A percentile compares a stretch with the other conserved stretches of the same genome.
phyloP scores from a whole-genome alignment of 2,329 filamentous ascomycete genomes.

The Colletotrichum chrysophilum region DNA sequence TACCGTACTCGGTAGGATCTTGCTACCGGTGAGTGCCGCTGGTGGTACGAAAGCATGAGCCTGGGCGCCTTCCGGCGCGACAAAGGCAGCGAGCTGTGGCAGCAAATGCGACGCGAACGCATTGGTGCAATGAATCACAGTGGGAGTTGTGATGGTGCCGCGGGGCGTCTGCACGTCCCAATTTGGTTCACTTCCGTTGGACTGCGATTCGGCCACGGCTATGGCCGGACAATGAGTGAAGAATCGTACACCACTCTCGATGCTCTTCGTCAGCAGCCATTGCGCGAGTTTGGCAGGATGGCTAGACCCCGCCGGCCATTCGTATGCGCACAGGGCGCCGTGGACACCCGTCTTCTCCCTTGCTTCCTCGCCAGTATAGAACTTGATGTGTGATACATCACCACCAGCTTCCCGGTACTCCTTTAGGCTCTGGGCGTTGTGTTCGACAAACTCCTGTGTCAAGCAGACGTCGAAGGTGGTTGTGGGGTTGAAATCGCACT shows the following conservation, averaged over 20 bases:
- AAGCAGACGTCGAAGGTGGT: slow-evolving; percentile 55
- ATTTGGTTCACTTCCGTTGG: background rate
- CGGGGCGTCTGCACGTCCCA: background rate
- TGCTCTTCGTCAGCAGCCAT: slow-evolving; percentile 44
- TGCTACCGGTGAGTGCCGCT: slow-evolving; percentile 35
- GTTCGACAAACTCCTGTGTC: slow-evolving; percentile 47
- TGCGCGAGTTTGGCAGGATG: slow-evolving; percentile 55
- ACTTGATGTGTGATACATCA: background rate
- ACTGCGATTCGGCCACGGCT: background rate
- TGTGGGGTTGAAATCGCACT: slow-evolving; percentile 50
- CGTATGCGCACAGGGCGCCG: slow-evolving; percentile 48
- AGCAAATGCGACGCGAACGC: background rate
- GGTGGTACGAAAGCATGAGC: slow-evolving; percentile 34
- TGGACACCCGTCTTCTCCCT: slow-evolving; percentile 41
- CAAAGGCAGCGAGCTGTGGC: background rate
- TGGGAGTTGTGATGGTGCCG: background rate
- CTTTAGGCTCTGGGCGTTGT: slow-evolving; percentile 12
- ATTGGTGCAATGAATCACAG: background rate
- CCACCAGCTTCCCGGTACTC: background rate
- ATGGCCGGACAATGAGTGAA: slow-evolving; percentile 26
- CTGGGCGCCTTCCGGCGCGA: background rate
- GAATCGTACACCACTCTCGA: slow-evolving; percentile 41
- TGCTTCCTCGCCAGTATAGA: slow-evolving; percentile 39
- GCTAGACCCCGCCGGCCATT: slow-evolving; percentile 54
- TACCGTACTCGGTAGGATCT: slow-evolving; percentile 42